A percentile compares a stretch with the other conserved stretches of the same genome.
Conservation (phyloP, 2,329 filamentous ascomycete genomes). For the Penicillium paneum region DNA sequence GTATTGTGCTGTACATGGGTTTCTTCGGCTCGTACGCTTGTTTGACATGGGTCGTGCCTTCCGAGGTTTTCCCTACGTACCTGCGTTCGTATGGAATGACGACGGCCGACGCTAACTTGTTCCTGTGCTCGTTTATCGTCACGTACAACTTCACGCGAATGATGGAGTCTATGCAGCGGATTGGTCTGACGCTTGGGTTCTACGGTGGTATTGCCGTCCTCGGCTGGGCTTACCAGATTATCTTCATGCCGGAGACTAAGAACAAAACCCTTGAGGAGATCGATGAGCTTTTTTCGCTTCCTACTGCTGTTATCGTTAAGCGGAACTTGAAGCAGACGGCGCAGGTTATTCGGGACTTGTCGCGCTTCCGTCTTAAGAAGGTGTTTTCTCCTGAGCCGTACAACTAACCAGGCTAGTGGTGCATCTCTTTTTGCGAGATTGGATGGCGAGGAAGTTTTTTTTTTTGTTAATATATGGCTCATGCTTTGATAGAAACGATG, state of each 20-base stretch:
- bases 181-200: constrained; percentile 66
- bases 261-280: constrained; percentile 69
- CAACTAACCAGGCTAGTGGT: background rate
- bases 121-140: constrained; percentile 68
- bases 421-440: background rate
- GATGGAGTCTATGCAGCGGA: constrained; percentile 64
- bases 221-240: constrained; percentile 68
- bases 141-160: constrained; percentile 73
- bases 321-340: constrained; percentile 53
- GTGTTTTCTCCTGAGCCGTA: constrained; percentile 42
- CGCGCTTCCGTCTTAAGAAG: constrained; percentile 46
- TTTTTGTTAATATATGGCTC: background rate
- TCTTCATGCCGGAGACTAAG: constrained; percentile 76
- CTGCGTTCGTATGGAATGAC: constrained; percentile 72
- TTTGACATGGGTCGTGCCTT: constrained; percentile 64
- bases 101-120: constrained; percentile 64
- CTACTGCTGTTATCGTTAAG: constrained; percentile 60
- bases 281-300: constrained; percentile 62
- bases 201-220: constrained; percentile 70
- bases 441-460: background rate
- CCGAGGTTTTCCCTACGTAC: constrained; percentile 70
- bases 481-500: background rate
- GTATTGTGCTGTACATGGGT: constrained; percentile 59
- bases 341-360: constrained; percentile 46
- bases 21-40: constrained; percentile 67